Percentiles rank a stretch among this genome's conserved stretches.
Evolutionary conservation across 2,329 filamentous ascomycete genomes (phyloP).

Genomic region (Ascochyta rabiei): DNA sequence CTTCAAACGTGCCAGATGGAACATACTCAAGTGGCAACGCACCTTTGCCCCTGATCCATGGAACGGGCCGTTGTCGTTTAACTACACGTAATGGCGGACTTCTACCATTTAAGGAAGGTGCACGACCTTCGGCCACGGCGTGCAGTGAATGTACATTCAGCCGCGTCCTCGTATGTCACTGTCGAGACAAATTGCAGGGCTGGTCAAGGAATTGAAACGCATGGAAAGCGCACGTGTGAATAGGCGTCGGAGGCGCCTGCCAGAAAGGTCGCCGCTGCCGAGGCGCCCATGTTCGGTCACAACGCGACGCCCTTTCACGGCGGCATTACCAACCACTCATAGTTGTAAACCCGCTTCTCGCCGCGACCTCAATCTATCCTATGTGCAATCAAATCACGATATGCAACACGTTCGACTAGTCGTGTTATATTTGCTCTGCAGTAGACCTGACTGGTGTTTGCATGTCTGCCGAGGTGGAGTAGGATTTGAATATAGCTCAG

Average conservation of each 20-base stretch:
- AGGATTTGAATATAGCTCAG: slow-evolving; percentile 1
- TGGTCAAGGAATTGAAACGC: slow-evolving; percentile 19
- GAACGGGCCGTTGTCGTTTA: slow-evolving; percentile 8
- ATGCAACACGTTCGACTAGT: slow-evolving; percentile 26
- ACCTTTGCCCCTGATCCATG: neutral
- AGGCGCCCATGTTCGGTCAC: slow-evolving; percentile 17
- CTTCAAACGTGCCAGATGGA: neutral
- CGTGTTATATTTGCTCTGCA: slow-evolving; percentile 5
- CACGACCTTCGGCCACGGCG: too few species aligned
- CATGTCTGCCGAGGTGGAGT: slow-evolving; percentile 6
- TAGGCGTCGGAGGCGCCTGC: slow-evolving; percentile 20
- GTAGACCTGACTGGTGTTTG: slow-evolving; percentile 1
- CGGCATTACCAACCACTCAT: slow-evolving; percentile 33
- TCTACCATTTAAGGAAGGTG: too few species aligned
- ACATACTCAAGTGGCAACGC: neutral
- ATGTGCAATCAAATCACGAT: slow-evolving; percentile 34
- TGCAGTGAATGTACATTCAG: slow-evolving; percentile 10
- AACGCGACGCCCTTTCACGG: slow-evolving; percentile 17
- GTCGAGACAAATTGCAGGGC: neutral
- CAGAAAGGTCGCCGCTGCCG: slow-evolving; percentile 27
- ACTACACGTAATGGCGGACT: neutral
- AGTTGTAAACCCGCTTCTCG: slow-evolving; percentile 24
- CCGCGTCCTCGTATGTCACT: neutral
- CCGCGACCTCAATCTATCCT: slow-evolving; percentile 31
- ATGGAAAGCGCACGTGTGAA: slow-evolving; percentile 24